These are phyloP conservation scores for Solanum hybrid DNA, from an alignment of 305 asterid species.

Conservation along the genomic window DNA sequence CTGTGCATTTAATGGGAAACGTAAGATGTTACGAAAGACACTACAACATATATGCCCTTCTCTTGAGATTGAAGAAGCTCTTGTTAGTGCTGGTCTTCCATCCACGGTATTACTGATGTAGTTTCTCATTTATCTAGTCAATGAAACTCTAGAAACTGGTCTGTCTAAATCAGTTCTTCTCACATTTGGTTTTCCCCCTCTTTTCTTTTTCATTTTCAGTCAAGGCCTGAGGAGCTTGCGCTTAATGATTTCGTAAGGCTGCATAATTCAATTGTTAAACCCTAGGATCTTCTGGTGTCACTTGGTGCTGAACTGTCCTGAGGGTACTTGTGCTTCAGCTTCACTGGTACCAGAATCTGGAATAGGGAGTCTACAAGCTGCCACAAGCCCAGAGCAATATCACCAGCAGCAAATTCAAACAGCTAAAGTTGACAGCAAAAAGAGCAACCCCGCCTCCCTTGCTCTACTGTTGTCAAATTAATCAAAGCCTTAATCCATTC, in stretches of 20 bases:
- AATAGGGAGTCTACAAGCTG: not conserved
- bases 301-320: not conserved
- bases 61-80: conserved; percentile 70
- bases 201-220: conserved; percentile 31
- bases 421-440: not conserved
- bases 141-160: not conserved
- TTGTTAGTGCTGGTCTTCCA: conserved; percentile 45
- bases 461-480: not conserved
- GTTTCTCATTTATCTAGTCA: not conserved
- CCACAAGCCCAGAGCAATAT: not conserved
- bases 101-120: conserved; percentile 50
- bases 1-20: conserved; percentile 91
- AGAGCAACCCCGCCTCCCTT: not conserved
- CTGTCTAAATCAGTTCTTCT: not conserved
- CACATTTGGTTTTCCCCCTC: not conserved
- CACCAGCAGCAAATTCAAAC: not conserved
- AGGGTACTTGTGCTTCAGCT: not conserved
- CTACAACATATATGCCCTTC: conserved; percentile 76
- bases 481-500: not conserved
- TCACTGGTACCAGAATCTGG: not conserved
- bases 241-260: conserved; percentile 63
- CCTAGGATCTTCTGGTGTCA: conserved; percentile 20
- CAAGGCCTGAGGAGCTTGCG: conserved; percentile 91
- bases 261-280: conserved; percentile 49
- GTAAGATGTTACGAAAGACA: conserved; percentile 89